Percentiles rank a stretch among this genome's conserved stretches.
phyloP scores from a whole-genome alignment of 2,329 filamentous ascomycete species.

The Dothideomycetes sp. region DNA sequence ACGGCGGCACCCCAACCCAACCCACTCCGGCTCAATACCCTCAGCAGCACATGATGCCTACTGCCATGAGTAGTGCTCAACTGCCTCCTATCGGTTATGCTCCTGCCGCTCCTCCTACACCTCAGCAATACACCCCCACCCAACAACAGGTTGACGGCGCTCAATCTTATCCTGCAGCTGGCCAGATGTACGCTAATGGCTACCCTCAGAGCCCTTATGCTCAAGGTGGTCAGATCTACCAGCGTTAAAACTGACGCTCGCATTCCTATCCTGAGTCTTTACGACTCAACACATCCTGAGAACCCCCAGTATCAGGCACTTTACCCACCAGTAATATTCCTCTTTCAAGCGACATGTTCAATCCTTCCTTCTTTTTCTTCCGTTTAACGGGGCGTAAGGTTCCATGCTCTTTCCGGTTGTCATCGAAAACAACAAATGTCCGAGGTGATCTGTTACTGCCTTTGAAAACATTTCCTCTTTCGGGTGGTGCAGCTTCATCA shows the following conservation, averaged over 20 bases:
- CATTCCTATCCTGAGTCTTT: not conserved
- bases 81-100: constrained; percentile 45
- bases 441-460: not conserved
- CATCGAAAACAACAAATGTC: not conserved
- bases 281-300: constrained; percentile 14
- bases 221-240: constrained; percentile 40
- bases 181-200: constrained; percentile 38
- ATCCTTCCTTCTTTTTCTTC: not conserved
- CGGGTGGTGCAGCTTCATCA: too few species aligned
- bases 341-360: not conserved
- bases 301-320: constrained; percentile 18
- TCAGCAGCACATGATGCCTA: constrained; percentile 35
- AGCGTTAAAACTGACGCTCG: constrained; percentile 13
- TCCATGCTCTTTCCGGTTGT: not conserved
- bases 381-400: not conserved
- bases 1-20: constrained; percentile 43
- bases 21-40: constrained; percentile 38
- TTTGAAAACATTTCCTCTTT: not conserved
- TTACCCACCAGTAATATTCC: constrained; percentile 15
- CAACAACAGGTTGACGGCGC: constrained; percentile 41
- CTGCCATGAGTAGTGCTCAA: constrained; percentile 38
- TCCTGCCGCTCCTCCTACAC: constrained; percentile 35
- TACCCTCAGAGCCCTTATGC: constrained; percentile 44
- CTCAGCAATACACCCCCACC: constrained; percentile 38
- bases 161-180: constrained; percentile 36